Percentiles rank a stretch among this genome's conserved stretches.
Evolutionary conservation across 2,329 filamentous ascomycete genomes (phyloP).

Genomic region (Penicillium vulpinum): DNA sequence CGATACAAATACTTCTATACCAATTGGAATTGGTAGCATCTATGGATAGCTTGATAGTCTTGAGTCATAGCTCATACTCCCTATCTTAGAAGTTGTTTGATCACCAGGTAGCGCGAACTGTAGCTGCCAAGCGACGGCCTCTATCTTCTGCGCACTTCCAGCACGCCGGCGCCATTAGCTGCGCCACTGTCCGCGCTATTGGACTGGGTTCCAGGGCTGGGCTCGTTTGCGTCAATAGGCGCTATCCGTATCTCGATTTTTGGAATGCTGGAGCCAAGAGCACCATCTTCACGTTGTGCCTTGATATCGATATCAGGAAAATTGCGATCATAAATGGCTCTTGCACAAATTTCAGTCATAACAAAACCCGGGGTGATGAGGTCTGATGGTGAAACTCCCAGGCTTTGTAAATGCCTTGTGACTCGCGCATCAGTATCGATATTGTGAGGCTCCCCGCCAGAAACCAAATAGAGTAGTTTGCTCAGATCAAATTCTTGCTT

Average conservation of each 20-base stretch:
- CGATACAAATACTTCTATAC: too few relatives aligned
- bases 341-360: slow-evolving; percentile 55
- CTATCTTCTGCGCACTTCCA: slow-evolving; percentile 29
- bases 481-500: slow-evolving; percentile 20
- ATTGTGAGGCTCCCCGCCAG: slow-evolving; percentile 14
- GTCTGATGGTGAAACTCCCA: not conserved
- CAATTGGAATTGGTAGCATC: too few relatives aligned
- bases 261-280: slow-evolving; percentile 21
- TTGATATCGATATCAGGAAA: slow-evolving; percentile 46
- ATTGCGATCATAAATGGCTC: slow-evolving; percentile 45
- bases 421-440: slow-evolving; percentile 40
- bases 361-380: slow-evolving; percentile 21
- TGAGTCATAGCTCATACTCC: too few relatives aligned
- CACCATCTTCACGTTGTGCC: slow-evolving; percentile 39
- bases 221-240: not conserved
- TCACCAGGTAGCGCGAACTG: too few relatives aligned
- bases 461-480: slow-evolving; percentile 25
- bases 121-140: too few relatives aligned
- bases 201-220: not conserved
- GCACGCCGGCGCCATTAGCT: not conserved
- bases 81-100: too few relatives aligned
- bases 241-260: slow-evolving; percentile 24
- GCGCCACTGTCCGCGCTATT: not conserved
- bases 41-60: too few relatives aligned
- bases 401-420: not conserved